Evolutionary conservation across 768 basidiomycete species (phyloP).

Genomic region (Boletus reticuloceps): DNA sequence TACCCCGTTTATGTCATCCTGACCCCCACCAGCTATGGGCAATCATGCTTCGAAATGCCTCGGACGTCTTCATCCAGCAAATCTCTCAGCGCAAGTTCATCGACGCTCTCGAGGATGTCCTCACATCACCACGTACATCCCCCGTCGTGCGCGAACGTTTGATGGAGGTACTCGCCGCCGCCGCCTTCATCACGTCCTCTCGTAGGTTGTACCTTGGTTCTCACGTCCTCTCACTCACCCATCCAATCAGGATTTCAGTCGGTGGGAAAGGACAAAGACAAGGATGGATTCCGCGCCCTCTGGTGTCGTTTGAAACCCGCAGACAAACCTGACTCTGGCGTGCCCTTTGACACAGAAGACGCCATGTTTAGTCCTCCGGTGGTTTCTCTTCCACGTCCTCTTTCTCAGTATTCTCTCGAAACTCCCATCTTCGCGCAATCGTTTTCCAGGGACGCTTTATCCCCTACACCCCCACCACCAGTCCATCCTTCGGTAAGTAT

Average conservation of each 20-base stretch:
- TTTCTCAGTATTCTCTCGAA: constrained; percentile 28
- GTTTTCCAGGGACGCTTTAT: constrained; percentile 27
- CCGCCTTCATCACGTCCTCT: constrained; percentile 51
- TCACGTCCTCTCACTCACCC: neutral
- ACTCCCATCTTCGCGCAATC: constrained; percentile 40
- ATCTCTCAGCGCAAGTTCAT: constrained; percentile 75
- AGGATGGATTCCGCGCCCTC: constrained; percentile 61
- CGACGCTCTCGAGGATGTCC: constrained; percentile 73
- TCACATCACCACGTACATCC: constrained; percentile 58
- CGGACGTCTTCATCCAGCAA: constrained; percentile 67
- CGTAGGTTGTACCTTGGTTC: constrained; percentile 12
- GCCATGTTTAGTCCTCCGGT: constrained; percentile 74
- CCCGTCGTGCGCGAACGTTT: constrained; percentile 82
- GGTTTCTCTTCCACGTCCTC: constrained; percentile 32
- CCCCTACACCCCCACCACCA: constrained; percentile 27
- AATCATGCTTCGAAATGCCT: constrained; percentile 82
- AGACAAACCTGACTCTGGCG: constrained; percentile 81
- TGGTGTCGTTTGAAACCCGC: constrained; percentile 80
- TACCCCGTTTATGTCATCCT: neutral
- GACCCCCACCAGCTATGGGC: constrained; percentile 67
- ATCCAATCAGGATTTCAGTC: constrained; percentile 16
- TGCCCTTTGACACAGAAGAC: constrained; percentile 77
- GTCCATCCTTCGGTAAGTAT: constrained; percentile 20
- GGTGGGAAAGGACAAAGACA: constrained; percentile 31
- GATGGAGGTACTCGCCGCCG: constrained; percentile 78